Percentiles rank a stretch among this genome's conserved stretches.
These are phyloP conservation scores for Chlamydomonas asymmetrica DNA, from an alignment of 139 green algal genomes.

Conservation along the genomic window DNA sequence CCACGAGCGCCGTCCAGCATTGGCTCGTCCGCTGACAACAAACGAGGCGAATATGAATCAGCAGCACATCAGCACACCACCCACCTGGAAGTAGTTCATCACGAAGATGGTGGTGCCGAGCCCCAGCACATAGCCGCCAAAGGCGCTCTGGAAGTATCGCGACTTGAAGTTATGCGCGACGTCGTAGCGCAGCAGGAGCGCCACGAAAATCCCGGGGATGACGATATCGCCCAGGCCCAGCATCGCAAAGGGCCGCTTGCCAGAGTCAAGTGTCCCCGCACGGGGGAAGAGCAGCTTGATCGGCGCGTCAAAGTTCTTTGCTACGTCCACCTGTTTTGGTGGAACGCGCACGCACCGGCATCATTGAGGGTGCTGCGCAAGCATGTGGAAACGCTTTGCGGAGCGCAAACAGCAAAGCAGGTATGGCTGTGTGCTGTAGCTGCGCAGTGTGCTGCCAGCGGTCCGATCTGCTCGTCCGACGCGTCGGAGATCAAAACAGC, in stretches of 20 bases:
- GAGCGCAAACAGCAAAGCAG: no score
- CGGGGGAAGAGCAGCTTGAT: slow-evolving; percentile 97
- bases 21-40: no score
- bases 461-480: not conserved
- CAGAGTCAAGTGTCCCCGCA: slow-evolving; percentile 15
- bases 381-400: no score
- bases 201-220: slow-evolving; percentile 93
- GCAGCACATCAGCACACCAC: not conserved
- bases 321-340: slow-evolving; percentile 91
- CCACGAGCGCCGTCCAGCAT: not conserved
- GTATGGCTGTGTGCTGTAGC: no score
- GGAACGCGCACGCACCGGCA: no score
- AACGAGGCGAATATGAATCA: no score
- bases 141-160: slow-evolving; percentile 67
- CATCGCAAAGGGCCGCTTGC: slow-evolving; percentile 89
- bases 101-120: slow-evolving; percentile 90
- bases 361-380: slow-evolving; percentile 94
- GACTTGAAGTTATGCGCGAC: slow-evolving; percentile 34
- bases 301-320: slow-evolving; percentile 96
- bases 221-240: slow-evolving; percentile 94
- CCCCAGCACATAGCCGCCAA: slow-evolving; percentile 82
- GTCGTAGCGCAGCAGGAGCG: slow-evolving; percentile 93
- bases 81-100: slow-evolving; percentile 95
- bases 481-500: no score
- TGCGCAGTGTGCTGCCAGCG: not conserved